Evolutionary conservation across 495 filamentous ascomycete species (phyloP), one percentile per base, ranked within the genome.

Genomic region (Podospora appendiculata): DNA sequence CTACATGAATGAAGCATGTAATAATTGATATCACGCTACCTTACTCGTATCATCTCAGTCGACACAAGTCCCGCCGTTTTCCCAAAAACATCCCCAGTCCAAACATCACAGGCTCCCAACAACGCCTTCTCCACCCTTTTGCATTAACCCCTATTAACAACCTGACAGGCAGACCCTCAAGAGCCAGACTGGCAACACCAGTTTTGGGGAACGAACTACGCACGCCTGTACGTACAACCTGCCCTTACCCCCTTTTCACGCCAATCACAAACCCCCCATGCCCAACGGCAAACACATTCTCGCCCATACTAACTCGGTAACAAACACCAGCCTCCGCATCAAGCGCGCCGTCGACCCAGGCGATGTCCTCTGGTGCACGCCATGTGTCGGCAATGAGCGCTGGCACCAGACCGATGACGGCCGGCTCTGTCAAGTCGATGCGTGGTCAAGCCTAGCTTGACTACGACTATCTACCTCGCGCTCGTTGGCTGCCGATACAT

Each of bases 321-420:
- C 25, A 25, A 5, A 25, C 25, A 25, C 36, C 41, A 52, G 58
- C 16, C 44, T 61, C 7, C 34, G 39, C 16, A 78, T 81, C 51
- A 82, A 83, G 59, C 60, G 70, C 42, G 68, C 68, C 44, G 71
- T 79, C 13, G 83, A 88, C 64, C 82, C 84, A 0, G 48, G 70
- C 8, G 71, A 76, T 42, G 62, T 85, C 3, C 75, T 86, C 40
- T 86, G 81, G 69, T 84, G 74, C 40, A 61, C 57, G 12, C 77
- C 76, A 2, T 82, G 77, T 17, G 82, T 86, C 3, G 82, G 83
- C 3, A 81, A 77, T 52, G 83, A 86, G 43, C 67, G 68, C 14
- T 86, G 82, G 82, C 50, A 67, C 13, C 62, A 70, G 32, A 58
- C 57, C 1, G 19, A 45, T 45, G 17, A 17, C 41, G 69, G 61